Percentiles rank a stretch among this genome's conserved stretches.
These are phyloP conservation scores for Erigeron philadelphicus DNA, from an alignment of 140 eudicot genomes.

Conservation along the genomic window DNA sequence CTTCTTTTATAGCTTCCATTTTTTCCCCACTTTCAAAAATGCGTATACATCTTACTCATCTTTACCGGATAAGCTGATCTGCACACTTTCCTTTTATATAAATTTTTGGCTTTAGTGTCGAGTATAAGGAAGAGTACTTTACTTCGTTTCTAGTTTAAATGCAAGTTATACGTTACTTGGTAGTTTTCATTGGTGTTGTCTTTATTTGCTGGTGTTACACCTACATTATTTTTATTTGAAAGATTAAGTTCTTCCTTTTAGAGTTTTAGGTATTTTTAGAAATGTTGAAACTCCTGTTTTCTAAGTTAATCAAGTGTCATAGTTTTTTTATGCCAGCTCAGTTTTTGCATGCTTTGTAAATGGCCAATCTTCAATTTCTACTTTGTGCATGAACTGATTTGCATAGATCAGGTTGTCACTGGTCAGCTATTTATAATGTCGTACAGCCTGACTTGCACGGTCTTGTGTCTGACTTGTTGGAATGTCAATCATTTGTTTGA, in stretches of 20 bases:
- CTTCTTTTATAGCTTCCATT: no score
- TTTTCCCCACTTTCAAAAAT: no score
- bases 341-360: neutral
- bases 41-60: no score
- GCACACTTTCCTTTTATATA: no score
- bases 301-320: neutral
- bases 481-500: no score
- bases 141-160: neutral
- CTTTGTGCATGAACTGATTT: neutral
- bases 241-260: neutral
- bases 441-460: no score
- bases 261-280: neutral
- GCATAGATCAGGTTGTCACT: neutral
- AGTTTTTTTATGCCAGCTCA: neutral
- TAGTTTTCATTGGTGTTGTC: slow-evolving; percentile 9
- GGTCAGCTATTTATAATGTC: no score
- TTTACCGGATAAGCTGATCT: no score
- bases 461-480: no score
- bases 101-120: no score
- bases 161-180: neutral
- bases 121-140: neutral
- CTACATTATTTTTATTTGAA: neutral
- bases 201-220: neutral
- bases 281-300: neutral
- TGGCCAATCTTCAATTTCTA: slow-evolving; percentile 5